These are phyloP conservation scores for Ogataea dorogensis DNA, from an alignment of 805 yeast genomes.

Conservation along the genomic window DNA sequence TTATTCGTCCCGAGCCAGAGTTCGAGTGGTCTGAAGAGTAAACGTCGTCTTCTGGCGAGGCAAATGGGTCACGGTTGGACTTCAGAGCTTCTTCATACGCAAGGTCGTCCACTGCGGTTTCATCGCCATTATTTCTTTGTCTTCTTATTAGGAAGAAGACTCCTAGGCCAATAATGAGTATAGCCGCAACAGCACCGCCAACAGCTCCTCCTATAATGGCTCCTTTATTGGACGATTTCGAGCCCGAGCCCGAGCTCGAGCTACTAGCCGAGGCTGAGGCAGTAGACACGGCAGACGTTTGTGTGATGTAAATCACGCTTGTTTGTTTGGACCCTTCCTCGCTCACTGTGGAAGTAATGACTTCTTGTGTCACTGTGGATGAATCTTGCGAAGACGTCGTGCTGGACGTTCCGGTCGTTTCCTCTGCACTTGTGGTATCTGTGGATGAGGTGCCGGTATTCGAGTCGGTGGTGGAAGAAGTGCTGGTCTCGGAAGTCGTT, in stretches of 20 bases:
- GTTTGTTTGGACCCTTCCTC: constrained; percentile 27
- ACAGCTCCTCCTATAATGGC: constrained; percentile 39
- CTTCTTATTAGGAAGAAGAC: constrained; percentile 37
- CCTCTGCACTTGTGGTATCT: too few relatives aligned
- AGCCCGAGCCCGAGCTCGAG: constrained; percentile 12
- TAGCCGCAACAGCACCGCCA: constrained; percentile 36
- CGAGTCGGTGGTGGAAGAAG: constrained; percentile 2
- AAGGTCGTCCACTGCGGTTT: constrained; percentile 48
- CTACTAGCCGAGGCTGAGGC: constrained; percentile 27
- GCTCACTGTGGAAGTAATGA: constrained; percentile 20
- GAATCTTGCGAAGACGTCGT: constrained; percentile 21
- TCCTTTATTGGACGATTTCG: constrained; percentile 28
- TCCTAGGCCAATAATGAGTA: constrained; percentile 25
- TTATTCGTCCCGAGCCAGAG: constrained; percentile 44
- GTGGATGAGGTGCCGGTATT: constrained; percentile 15
- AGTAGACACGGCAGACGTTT: constrained; percentile 21
- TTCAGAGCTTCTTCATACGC: constrained; percentile 59
- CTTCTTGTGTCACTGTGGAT: constrained; percentile 16
- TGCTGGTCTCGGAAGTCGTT: too few relatives aligned
- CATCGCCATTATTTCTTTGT: constrained; percentile 35
- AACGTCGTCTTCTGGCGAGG: constrained; percentile 49
- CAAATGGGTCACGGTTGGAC: constrained; percentile 61
- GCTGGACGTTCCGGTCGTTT: constrained; percentile 12
- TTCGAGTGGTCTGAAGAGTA: constrained; percentile 19
- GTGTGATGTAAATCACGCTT: constrained; percentile 30